These are phyloP conservation scores for Papiliotrema flavescens DNA, from an alignment of 1,284 basidiomycete species.

Conservation along the genomic window DNA sequence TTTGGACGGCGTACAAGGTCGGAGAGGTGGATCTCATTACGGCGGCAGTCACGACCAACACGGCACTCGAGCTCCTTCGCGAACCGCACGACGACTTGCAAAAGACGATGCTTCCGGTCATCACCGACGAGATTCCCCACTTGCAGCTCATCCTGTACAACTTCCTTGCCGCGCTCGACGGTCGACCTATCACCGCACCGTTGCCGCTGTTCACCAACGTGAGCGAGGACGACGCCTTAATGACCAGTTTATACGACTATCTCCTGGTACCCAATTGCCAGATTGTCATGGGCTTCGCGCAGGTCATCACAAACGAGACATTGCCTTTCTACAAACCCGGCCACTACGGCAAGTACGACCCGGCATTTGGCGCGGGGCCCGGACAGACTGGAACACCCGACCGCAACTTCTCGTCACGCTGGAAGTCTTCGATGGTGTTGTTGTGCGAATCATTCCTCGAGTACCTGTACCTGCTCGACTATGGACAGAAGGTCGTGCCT, in stretches of 20 bases:
- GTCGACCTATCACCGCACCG: neutral
- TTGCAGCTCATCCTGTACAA: neutral
- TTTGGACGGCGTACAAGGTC: constrained; percentile 12
- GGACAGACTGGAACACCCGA: neutral
- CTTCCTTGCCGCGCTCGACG: neutral
- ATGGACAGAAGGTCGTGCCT: neutral
- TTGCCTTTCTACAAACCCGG: constrained; percentile 10
- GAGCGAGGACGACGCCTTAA: neutral
- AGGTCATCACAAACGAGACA: constrained; percentile 3
- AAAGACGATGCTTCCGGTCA: constrained; percentile 3
- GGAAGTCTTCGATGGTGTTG: constrained; percentile 7
- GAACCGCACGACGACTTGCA: constrained; percentile 13
- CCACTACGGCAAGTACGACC: constrained; percentile 7
- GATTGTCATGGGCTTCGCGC: constrained; percentile 3
- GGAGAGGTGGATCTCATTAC: constrained; percentile 12
- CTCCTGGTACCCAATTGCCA: constrained; percentile 7
- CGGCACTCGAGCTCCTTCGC: constrained; percentile 14
- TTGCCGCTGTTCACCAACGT: neutral
- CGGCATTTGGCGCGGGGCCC: neutral
- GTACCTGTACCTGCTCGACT: constrained; percentile 5
- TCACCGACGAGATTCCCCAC: neutral
- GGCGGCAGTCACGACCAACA: constrained; percentile 18
- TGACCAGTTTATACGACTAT: constrained; percentile 7
- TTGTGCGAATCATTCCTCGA: constrained; percentile 9
- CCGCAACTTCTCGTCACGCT: neutral